Conservation (phyloP, 495 filamentous ascomycete species). For the Hypoxylon perforatum region DNA sequence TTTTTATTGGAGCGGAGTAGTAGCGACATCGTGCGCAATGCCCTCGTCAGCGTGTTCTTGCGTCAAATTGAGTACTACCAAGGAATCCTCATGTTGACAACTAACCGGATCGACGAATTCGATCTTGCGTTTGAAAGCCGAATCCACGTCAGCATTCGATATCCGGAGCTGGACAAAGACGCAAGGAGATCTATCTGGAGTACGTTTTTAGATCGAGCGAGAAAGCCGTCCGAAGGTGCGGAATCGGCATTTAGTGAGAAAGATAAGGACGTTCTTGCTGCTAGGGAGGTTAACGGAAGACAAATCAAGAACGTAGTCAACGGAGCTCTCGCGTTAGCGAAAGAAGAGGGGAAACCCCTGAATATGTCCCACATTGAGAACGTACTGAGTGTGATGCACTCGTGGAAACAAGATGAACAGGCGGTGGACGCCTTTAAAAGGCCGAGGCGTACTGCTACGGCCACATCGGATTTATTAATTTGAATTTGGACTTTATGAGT, state of each 20-base stretch:
- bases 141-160: background rate
- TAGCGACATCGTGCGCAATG: slow-evolving; percentile 79
- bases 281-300: background rate
- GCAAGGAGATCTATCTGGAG: slow-evolving; percentile 1
- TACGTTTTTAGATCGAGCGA: background rate
- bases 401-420: background rate
- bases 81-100: slow-evolving; percentile 89
- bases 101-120: slow-evolving; percentile 77
- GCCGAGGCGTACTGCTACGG: background rate
- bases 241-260: background rate
- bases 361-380: slow-evolving; percentile 6
- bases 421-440: background rate
- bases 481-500: background rate
- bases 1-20: slow-evolving; percentile 80
- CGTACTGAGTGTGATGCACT: slow-evolving; percentile 4
- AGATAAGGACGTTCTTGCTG: slow-evolving; percentile 1
- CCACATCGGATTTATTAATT: background rate
- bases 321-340: background rate
- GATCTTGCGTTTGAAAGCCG: slow-evolving; percentile 61
- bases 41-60: slow-evolving; percentile 78
- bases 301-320: slow-evolving; percentile 9
- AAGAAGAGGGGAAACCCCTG: slow-evolving; percentile 1
- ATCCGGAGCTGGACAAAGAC: background rate
- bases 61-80: slow-evolving; percentile 79
- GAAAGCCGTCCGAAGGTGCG: background rate